These are phyloP conservation scores for Fraxinus sp. DNA, from an alignment of 305 asterid genomes.

Conservation along the genomic window DNA sequence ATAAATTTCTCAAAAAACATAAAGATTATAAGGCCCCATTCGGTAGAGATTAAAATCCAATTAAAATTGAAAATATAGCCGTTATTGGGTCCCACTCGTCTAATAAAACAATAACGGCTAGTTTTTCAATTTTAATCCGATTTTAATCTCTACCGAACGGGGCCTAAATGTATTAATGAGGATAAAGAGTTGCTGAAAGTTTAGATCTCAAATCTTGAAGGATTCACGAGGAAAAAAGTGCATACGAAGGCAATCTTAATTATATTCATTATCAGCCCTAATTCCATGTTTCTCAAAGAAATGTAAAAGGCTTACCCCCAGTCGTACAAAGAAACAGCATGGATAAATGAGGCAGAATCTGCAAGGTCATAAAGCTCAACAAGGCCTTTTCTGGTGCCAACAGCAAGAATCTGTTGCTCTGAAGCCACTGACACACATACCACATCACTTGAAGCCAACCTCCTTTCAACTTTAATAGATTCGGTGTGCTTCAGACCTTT, in stretches of 20 bases:
- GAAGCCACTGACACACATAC: conserved; percentile 87
- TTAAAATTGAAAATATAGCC: too few relatives aligned
- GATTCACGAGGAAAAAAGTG: conserved; percentile 21
- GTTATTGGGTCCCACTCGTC: too few relatives aligned
- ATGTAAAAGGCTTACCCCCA: conserved; percentile 81
- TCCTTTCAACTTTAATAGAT: conserved; percentile 63
- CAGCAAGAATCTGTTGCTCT: conserved; percentile 95
- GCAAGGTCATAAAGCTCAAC: conserved; percentile 89
- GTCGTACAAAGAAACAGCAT: conserved; percentile 78
- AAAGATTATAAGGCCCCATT: neutral
- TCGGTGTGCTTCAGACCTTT: conserved; percentile 77
- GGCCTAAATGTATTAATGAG: neutral
- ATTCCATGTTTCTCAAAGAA: conserved; percentile 26
- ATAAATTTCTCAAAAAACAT: conserved; percentile 8
- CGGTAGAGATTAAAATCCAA: too few relatives aligned
- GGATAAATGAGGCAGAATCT: conserved; percentile 71
- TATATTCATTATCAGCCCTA: conserved; percentile 16
- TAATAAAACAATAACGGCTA: too few relatives aligned
- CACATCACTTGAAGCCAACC: conserved; percentile 69
- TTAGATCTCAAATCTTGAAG: conserved; percentile 18
- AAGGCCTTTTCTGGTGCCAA: conserved; percentile 78
- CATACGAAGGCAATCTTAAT: conserved; percentile 3
- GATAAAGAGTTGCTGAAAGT: conserved; percentile 10
- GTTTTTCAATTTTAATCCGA: too few relatives aligned
- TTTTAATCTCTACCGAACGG: too few relatives aligned